Percentiles rank a stretch among this genome's conserved stretches.
Conservation (phyloP, 768 basidiomycete genomes). For the Mycena maculata region DNA sequence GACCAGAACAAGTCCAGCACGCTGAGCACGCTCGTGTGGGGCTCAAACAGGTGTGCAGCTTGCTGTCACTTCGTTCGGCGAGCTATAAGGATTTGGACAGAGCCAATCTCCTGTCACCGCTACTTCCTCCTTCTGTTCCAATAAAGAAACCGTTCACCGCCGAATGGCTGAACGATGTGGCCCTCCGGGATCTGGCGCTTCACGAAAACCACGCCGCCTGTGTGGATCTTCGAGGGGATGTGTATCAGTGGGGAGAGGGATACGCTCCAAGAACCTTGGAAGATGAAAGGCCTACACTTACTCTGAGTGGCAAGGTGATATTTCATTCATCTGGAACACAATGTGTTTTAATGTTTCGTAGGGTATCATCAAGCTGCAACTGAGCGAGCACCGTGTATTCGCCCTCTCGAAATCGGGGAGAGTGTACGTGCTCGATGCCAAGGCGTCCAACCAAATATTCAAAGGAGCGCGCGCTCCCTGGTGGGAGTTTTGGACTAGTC, state of each 20-base stretch:
- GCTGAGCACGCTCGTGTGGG: constrained; percentile 74
- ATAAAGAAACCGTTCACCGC: constrained; percentile 64
- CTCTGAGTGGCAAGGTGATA: constrained; percentile 75
- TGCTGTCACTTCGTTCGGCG: neutral
- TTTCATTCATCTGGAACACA: constrained; percentile 25
- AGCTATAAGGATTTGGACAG: constrained; percentile 45
- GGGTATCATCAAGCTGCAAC: constrained; percentile 76
- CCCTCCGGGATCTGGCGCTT: constrained; percentile 78
- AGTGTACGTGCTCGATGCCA: constrained; percentile 75
- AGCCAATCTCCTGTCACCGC: constrained; percentile 57
- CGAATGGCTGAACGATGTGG: constrained; percentile 72
- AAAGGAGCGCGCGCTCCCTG: constrained; percentile 57
- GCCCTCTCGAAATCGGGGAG: constrained; percentile 83
- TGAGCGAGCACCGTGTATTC: constrained; percentile 72
- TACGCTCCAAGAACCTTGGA: constrained; percentile 52
- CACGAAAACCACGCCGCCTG: constrained; percentile 78
- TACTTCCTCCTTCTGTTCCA: constrained; percentile 48
- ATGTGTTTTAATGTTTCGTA: constrained; percentile 41
- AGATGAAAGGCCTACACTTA: constrained; percentile 56
- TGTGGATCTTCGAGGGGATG: constrained; percentile 82
- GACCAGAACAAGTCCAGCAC: constrained; percentile 18
- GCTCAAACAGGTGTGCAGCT: constrained; percentile 72
- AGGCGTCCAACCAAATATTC: constrained; percentile 58
- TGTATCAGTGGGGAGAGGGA: constrained; percentile 86
- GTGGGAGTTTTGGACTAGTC: constrained; percentile 72